Evolutionary conservation across 1,139 yeast species (phyloP).

Genomic region (Geotrichum carabidarum): DNA sequence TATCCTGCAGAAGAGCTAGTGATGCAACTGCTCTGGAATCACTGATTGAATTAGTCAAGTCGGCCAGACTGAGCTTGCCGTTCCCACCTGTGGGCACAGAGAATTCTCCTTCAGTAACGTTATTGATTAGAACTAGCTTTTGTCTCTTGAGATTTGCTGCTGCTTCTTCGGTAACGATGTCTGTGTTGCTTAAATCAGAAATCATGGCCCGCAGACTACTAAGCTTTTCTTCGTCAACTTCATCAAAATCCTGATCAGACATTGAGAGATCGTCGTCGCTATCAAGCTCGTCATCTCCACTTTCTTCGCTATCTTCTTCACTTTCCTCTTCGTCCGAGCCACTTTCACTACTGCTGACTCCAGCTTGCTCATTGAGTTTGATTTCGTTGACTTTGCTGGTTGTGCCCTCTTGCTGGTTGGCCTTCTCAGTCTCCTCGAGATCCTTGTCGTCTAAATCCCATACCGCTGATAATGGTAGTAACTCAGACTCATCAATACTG

Average conservation of each 20-base stretch:
- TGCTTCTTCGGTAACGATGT: slow-evolving; percentile 12
- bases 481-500: slow-evolving; percentile 65
- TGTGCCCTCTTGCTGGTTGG: slow-evolving; percentile 18
- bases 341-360: slow-evolving; percentile 22
- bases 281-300: slow-evolving; percentile 31
- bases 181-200: slow-evolving; percentile 19
- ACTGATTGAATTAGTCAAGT: slow-evolving; percentile 17
- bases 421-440: slow-evolving; percentile 27
- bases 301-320: slow-evolving; percentile 37
- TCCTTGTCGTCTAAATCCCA: slow-evolving; percentile 74
- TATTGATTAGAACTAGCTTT: slow-evolving; percentile 43
- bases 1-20: slow-evolving; percentile 24
- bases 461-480: slow-evolving; percentile 73
- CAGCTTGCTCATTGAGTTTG: slow-evolving; percentile 28
- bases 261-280: slow-evolving; percentile 31
- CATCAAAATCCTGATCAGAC: slow-evolving; percentile 30
- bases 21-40: slow-evolving; percentile 22
- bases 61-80: slow-evolving; percentile 17
- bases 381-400: slow-evolving; percentile 32
- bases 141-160: slow-evolving; percentile 22
- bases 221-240: slow-evolving; percentile 27
- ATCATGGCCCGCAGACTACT: slow-evolving; percentile 26
- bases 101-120: slow-evolving; percentile 65
- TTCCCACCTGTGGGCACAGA: slow-evolving; percentile 42
- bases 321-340: slow-evolving; percentile 33